A percentile compares a stretch with the other conserved stretches of the same genome.
Evolutionary conservation across 768 basidiomycete genomes (phyloP).

Genomic region (Xerocomus potaroensis): DNA sequence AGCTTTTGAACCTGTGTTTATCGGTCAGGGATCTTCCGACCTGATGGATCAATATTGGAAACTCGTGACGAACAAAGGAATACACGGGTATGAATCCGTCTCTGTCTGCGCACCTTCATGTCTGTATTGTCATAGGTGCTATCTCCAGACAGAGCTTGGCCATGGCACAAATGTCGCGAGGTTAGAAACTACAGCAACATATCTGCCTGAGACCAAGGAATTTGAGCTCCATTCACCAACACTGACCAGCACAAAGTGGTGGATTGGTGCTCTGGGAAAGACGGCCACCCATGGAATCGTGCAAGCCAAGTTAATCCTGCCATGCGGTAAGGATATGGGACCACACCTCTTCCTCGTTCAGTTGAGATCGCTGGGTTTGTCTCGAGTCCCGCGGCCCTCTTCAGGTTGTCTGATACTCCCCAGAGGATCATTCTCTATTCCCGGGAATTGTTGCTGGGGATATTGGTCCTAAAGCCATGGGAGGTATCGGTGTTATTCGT

Average conservation of each 20-base stretch:
- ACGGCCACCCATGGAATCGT: constrained; percentile 73
- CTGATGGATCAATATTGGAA: constrained; percentile 50
- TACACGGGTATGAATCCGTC: constrained; percentile 43
- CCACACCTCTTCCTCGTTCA: constrained; percentile 77
- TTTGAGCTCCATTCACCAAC: constrained; percentile 78
- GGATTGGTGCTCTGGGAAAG: constrained; percentile 71
- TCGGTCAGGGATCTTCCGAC: constrained; percentile 53
- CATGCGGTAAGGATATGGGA: constrained; percentile 55
- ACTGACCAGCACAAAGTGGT: constrained; percentile 76
- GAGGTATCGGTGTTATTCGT: constrained; percentile 25
- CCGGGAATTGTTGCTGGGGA: constrained; percentile 66
- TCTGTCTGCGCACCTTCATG: neutral
- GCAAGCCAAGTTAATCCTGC: constrained; percentile 69
- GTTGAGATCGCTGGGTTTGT: constrained; percentile 55
- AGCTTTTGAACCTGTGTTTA: constrained; percentile 66
- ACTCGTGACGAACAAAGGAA: constrained; percentile 49
- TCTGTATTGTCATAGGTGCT: constrained; percentile 40
- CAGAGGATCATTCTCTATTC: constrained; percentile 57
- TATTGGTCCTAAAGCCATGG: constrained; percentile 42
- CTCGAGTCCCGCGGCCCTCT: neutral
- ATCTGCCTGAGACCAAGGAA: constrained; percentile 57
- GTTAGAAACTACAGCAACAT: constrained; percentile 76
- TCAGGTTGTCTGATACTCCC: neutral
- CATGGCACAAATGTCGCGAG: constrained; percentile 69
- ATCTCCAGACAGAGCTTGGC: constrained; percentile 74